Evolutionary conservation across 2,329 filamentous ascomycete species (phyloP), one percentile per base, ranked within the genome.

Genomic region (Ascochyta rabiei): DNA sequence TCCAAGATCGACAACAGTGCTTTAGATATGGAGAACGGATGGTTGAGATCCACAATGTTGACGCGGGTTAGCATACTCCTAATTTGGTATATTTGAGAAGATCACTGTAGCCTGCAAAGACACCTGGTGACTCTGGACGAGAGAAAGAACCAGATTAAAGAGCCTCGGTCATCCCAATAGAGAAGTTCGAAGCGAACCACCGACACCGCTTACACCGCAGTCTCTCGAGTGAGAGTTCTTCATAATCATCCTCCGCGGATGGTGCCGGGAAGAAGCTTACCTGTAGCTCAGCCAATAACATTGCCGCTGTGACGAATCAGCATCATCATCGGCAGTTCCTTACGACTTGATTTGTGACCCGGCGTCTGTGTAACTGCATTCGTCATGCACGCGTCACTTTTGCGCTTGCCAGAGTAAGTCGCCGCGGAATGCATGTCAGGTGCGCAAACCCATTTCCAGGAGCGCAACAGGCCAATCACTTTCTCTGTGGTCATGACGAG

Each of bases 301-400:
- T 12, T 12, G 19, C 24, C 6, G n/a, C 6, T 19, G 31, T 50
- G 52, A 46, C 41, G 19, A 21, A 46, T 24, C 18, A 28, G 13
- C 34, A 40, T 45, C 34, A 45, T 15, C 35, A 46, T 55, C 46
- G 44, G n/a, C 50, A 53, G 48, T 21, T 28, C n/a, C 33, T 23
- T 16, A 31, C 23, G 15, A 31, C 35, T 23, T 26, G 28, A 19
- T 19, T 21, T 34, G n/a, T 43, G 33, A 30, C 23, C 39, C 45
- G 6, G 30, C 16, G 16, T 49, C 30, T 12, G 40, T 49, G 28
- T 31, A 16, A 48, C 40, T 23, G 15, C 13, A 48, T 15, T 21
- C 38, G 30, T 42, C 39, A 30, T 30, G 35, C 31, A 24, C 7
- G 41, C 46, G 46, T 55, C 46, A 46, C 46, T 12, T 46, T 35